Conservation (phyloP, 768 basidiomycete species). For the Pisolithus orientalis region DNA sequence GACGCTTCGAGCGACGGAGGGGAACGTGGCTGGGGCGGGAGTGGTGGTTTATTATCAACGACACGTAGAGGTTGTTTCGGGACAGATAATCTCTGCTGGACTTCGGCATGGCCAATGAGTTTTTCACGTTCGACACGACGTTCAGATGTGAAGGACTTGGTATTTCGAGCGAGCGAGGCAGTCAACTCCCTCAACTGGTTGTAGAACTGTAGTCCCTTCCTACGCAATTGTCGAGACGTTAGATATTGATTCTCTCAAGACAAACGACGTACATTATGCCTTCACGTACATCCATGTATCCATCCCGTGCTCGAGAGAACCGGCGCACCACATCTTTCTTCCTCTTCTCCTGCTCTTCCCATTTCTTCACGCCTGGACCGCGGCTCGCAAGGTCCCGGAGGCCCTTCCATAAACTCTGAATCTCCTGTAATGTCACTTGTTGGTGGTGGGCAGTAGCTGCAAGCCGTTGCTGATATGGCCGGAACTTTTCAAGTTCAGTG, state of each 20-base stretch:
- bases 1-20: conserved; percentile 41
- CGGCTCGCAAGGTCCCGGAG: conserved; percentile 70
- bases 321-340: conserved; percentile 70
- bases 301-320: conserved; percentile 72
- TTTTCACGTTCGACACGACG: conserved; percentile 67
- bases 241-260: neutral
- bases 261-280: conserved; percentile 64
- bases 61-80: conserved; percentile 31
- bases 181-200: conserved; percentile 66
- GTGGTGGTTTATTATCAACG: conserved; percentile 43
- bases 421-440: conserved; percentile 64
- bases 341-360: conserved; percentile 75
- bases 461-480: conserved; percentile 82
- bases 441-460: conserved; percentile 75
- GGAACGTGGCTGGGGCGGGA: conserved; percentile 39
- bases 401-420: conserved; percentile 65
- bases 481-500: conserved; percentile 92
- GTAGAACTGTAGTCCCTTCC: conserved; percentile 90
- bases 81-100: conserved; percentile 55
- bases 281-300: conserved; percentile 81
- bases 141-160: conserved; percentile 53
- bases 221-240: conserved; percentile 25
- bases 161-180: conserved; percentile 49
- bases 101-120: conserved; percentile 63
- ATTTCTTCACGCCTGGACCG: conserved; percentile 69